Evolutionary conservation across 768 basidiomycete species (phyloP), one percentile per base, ranked within the genome.

Genomic region (Calocera cornea): DNA sequence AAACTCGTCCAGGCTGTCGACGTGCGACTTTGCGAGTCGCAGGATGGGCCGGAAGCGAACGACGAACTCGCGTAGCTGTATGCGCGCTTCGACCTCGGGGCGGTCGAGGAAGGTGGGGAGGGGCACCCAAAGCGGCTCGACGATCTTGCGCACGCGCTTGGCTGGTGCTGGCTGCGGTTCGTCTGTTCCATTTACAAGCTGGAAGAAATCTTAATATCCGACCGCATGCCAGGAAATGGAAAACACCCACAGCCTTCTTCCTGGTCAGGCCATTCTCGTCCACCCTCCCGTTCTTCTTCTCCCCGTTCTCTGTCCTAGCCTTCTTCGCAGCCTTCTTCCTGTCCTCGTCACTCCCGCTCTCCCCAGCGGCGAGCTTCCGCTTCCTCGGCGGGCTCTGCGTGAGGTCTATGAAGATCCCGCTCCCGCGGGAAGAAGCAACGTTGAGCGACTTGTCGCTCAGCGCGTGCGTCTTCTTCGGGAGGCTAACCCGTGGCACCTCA

Each of bases 11-110:
- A 92, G 76, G 68, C 90, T 87, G 54, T 87, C 84, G 69, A 94
- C 94, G 74, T 99, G 95, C 0, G 90, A 89, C 75, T 91, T 97
- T 14, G 95, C 93, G 41, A 95, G 78, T 29, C 77, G 80, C 40
- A 95, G 83, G 38, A 99, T 84, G 0, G 95, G 90, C 16, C 77
- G 71, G 24, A 91, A 91, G 36, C 90, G 82, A 60, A 88, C 73
- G 12, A 83, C 73, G 73, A 90, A 92, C 75, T 92, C 90, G 67
- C 90, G 84, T 47, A 91, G 86, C 70, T 84, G 78, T 29, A 91
- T 82, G 11, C 89, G 85, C 31, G 81, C 79, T 69, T 87, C 81
- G 0, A 81, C 84, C 41, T 83, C 82, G 0, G 78, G 72, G 41
- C 78, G 76, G 3, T 79, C 75, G 24, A 16, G 14, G 14, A 31